Evolutionary conservation across 345 rosid genomes (phyloP).

Genomic region (Erodium maritimum): DNA sequence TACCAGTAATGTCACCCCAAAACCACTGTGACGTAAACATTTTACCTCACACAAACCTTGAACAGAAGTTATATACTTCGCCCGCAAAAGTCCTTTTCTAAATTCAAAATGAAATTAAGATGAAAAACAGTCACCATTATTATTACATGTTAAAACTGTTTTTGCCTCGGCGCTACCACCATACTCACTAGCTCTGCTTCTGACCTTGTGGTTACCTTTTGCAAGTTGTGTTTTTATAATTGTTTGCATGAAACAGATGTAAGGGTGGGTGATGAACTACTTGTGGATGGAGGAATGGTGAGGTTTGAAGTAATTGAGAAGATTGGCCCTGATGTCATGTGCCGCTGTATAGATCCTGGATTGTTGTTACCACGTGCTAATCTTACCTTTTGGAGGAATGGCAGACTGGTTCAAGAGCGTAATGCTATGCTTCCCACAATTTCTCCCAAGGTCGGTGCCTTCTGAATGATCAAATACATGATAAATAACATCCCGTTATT

Average conservation of each 20-base stretch:
- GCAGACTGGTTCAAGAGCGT: constrained; percentile 89
- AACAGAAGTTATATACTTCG: no score
- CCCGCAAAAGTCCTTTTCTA: no score
- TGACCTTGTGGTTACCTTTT: not conserved
- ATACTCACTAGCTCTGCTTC: not conserved
- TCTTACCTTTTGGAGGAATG: constrained; percentile 97
- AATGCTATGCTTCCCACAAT: constrained; percentile 99
- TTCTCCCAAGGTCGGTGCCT: constrained; percentile 64
- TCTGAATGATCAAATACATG: not conserved
- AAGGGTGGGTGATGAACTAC: constrained; percentile 79
- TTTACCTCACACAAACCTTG: no score
- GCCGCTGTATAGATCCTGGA: constrained; percentile 88
- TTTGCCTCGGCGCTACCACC: not conserved
- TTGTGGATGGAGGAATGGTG: constrained; percentile 99
- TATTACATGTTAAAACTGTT: not conserved
- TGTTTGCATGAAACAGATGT: constrained; percentile 40
- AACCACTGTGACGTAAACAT: no score
- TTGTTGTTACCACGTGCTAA: constrained; percentile 93
- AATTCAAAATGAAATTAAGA: not conserved
- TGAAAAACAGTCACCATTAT: not conserved
- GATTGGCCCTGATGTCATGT: constrained; percentile 96
- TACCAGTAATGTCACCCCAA: no score
- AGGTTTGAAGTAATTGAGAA: constrained; percentile 94
- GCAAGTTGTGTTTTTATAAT: not conserved
- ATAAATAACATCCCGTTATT: no score